Base-by-base conservation (phyloP, 139 green algal species). In the Tetradesmus obliquus region DNA sequence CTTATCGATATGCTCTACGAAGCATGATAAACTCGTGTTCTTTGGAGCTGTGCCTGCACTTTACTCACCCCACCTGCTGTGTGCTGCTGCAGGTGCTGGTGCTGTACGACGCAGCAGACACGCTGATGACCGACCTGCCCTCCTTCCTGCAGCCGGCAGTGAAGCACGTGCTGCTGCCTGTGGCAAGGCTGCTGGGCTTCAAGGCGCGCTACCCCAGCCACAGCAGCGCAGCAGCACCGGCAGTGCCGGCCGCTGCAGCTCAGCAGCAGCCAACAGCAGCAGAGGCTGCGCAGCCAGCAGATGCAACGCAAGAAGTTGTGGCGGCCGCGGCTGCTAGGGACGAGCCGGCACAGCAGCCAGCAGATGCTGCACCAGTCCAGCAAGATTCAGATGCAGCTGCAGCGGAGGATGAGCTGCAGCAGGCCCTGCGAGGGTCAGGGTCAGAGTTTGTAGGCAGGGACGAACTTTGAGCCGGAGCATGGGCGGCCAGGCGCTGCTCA, bases 81-180 rank as follows among this genome's bases (percentile, higher is more conserved):
- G 53, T 58, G 62, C 85, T 79, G n/a, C 60, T 82, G 60, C 85
- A 90, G 86, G 71, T 91, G 54, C 24, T 91, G 51, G 74, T 91
- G 54, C 53, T 91, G 8, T 72, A 55, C 13, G 53, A 91, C 76
- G 87, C 54, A 10, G 72, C 72, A 45, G 87, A n/a, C 45, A 83
- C 72, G 8, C 19, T 13, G 8, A 24, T 91, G 10, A 72, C 51
- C 15, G 87, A 91, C 51, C 74, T 84, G 54, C 72, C 72, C 2
- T 66, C 12, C 3, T 85, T 85, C 20, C 20, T 91, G 87, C 72
- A 86, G 53, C 87, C 87, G 12, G 54, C 82, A 12, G 74, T 91
- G 51, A 55, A 71, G 32, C 53, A 74, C 3, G 71, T 91, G n/a
- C 53, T 91, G 51, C 5, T 91, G 55, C 87, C 87, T 20, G 15